These are phyloP conservation scores for Citrus mangshanensis DNA, from an alignment of 345 rosid genomes.

Conservation along the genomic window DNA sequence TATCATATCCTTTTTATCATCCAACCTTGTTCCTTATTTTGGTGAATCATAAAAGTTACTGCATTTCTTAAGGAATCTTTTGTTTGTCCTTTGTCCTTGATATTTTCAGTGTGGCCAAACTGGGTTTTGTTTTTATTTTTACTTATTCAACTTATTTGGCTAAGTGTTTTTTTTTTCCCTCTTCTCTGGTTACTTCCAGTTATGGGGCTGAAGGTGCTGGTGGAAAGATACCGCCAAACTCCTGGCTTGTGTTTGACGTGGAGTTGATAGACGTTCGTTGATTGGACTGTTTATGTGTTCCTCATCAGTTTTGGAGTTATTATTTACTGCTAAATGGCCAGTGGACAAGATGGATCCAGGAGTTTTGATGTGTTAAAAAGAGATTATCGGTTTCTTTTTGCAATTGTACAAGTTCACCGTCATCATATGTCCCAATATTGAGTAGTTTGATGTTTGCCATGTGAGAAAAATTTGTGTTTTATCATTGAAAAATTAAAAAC, in stretches of 20 bases:
- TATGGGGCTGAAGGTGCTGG: constrained; percentile 50
- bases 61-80: no score
- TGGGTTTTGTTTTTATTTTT: neutral
- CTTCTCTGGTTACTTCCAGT: constrained; percentile 23
- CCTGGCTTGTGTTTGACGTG: constrained; percentile 67
- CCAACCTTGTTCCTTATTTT: neutral
- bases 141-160: neutral
- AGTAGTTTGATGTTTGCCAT: neutral
- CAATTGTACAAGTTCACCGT: neutral
- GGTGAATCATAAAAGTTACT: neutral
- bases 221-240: constrained; percentile 45
- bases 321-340: neutral
- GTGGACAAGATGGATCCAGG: neutral
- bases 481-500: neutral
- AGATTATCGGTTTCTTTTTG: neutral
- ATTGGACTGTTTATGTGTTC: neutral
- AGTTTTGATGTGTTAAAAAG: neutral
- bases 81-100: neutral
- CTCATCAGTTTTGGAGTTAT: neutral
- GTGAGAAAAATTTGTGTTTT: neutral
- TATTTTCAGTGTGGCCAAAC: neutral
- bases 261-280: constrained; percentile 51
- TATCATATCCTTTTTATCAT: neutral
- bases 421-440: neutral
- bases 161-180: neutral